Evolutionary conservation across 1,284 basidiomycete genomes (phyloP).

Genomic region (Xerocomus subilludens): DNA sequence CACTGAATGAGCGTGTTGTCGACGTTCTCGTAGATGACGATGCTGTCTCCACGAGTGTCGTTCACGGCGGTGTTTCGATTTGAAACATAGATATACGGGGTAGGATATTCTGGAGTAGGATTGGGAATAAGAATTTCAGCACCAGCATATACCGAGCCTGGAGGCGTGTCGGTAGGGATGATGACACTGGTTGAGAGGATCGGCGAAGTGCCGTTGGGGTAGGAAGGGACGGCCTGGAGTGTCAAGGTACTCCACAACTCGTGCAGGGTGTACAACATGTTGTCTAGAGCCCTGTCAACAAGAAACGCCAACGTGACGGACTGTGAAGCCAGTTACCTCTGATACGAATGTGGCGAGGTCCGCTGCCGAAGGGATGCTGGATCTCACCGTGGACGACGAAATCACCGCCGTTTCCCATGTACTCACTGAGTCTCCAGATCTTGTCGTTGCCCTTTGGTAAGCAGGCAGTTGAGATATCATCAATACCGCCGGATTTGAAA

Average conservation of each 20-base stretch:
- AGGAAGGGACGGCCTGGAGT: constrained; percentile 67
- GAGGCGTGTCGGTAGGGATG: constrained; percentile 63
- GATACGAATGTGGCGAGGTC: constrained; percentile 57
- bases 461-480: not conserved
- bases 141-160: constrained; percentile 63
- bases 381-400: constrained; percentile 71
- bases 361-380: constrained; percentile 70
- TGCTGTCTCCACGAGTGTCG: constrained; percentile 67
- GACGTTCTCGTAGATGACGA: constrained; percentile 68
- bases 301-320: not conserved
- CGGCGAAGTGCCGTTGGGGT: constrained; percentile 60
- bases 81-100: constrained; percentile 72
- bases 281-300: constrained; percentile 55
- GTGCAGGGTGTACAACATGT: constrained; percentile 70
- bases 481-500: not conserved
- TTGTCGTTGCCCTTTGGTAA: constrained; percentile 73
- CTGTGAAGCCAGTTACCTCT: constrained; percentile 24
- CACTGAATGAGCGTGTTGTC: constrained; percentile 59
- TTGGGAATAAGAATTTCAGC: constrained; percentile 71
- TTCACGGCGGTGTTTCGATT: constrained; percentile 70
- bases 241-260: constrained; percentile 73
- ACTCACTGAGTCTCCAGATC: constrained; percentile 68
- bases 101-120: constrained; percentile 60
- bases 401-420: constrained; percentile 53
- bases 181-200: constrained; percentile 68